Evolutionary conservation across 2,329 filamentous ascomycete genomes (phyloP).

Genomic region (Claviceps pusilla): DNA sequence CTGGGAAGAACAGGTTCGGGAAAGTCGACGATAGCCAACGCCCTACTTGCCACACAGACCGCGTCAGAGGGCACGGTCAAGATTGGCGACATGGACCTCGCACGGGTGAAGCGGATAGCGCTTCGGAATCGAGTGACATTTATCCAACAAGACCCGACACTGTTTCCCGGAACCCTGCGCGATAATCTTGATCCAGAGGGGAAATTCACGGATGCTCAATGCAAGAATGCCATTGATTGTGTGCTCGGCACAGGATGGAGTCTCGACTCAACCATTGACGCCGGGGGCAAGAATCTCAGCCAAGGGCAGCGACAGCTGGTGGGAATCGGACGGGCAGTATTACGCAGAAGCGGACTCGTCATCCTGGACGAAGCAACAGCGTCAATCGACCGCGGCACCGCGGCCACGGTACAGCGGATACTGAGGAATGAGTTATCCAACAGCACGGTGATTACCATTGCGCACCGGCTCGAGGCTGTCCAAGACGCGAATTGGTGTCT

Average conservation of each 20-base stretch:
- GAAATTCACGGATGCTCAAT: conserved; percentile 38
- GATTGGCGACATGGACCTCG: conserved; percentile 39
- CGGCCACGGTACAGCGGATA: conserved; percentile 41
- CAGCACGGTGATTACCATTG: conserved; percentile 51
- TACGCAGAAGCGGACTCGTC: conserved; percentile 44
- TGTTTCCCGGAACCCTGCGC: conserved; percentile 43
- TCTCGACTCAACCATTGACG: conserved; percentile 37
- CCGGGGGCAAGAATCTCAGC: conserved; percentile 45
- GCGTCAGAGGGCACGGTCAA: conserved; percentile 35
- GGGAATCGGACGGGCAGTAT: conserved; percentile 43
- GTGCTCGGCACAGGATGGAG: conserved; percentile 39
- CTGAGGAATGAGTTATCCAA: conserved; percentile 36
- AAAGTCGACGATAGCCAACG: conserved; percentile 61
- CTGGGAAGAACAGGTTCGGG: conserved; percentile 76
- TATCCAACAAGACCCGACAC: conserved; percentile 48
- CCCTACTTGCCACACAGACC: conserved; percentile 40
- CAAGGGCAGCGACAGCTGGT: conserved; percentile 50
- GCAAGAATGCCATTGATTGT: conserved; percentile 37
- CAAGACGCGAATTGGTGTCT: conserved; percentile 41
- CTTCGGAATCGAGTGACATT: conserved; percentile 45
- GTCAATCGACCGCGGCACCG: conserved; percentile 45
- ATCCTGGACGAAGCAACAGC: conserved; percentile 52
- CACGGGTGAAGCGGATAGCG: conserved; percentile 35
- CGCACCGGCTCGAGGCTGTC: conserved; percentile 50
- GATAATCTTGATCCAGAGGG: conserved; percentile 55